A percentile compares a stretch with the other conserved stretches of the same genome.
These are phyloP conservation scores for Wickerhamiella occidentalis DNA, from an alignment of 805 yeast genomes.

Conservation along the genomic window DNA sequence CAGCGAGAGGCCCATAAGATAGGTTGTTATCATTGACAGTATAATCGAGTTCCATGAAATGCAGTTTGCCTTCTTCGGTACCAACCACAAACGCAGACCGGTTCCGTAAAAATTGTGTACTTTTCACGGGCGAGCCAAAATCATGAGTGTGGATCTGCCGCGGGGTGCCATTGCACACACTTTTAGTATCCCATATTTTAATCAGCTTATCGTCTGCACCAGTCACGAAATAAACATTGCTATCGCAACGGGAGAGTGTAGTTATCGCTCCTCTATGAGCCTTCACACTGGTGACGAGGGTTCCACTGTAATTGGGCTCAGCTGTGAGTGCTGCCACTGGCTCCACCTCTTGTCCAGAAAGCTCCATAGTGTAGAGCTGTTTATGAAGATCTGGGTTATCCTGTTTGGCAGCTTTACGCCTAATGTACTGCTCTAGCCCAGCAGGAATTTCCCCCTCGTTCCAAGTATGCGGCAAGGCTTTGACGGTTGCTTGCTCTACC, in stretches of 20 bases:
- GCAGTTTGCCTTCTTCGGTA: slow-evolving; percentile 36
- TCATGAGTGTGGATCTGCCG: slow-evolving; percentile 15
- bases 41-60: slow-evolving; percentile 25
- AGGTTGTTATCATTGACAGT: slow-evolving; percentile 12
- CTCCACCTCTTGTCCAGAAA: slow-evolving; percentile 19
- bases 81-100: slow-evolving; percentile 49
- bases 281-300: slow-evolving; percentile 47
- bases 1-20: slow-evolving; percentile 5
- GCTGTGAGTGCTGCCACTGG: slow-evolving; percentile 29
- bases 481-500: neutral
- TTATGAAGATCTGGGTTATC: neutral
- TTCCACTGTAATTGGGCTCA: slow-evolving; percentile 22
- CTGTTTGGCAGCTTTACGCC: neutral
- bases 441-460: slow-evolving; percentile 13
- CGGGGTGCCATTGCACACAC: slow-evolving; percentile 47
- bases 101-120: slow-evolving; percentile 39
- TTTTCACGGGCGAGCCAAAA: slow-evolving; percentile 38
- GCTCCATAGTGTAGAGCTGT: neutral
- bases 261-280: slow-evolving; percentile 53
- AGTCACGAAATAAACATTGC: slow-evolving; percentile 54
- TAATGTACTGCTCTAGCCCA: slow-evolving; percentile 13
- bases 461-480: slow-evolving; percentile 14
- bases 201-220: slow-evolving; percentile 67
- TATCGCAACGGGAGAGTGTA: slow-evolving; percentile 46
- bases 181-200: slow-evolving; percentile 64